These are phyloP conservation scores for Zea luxurians DNA, from an alignment of 176 grass and related monocot genomes.

Conservation along the genomic window DNA sequence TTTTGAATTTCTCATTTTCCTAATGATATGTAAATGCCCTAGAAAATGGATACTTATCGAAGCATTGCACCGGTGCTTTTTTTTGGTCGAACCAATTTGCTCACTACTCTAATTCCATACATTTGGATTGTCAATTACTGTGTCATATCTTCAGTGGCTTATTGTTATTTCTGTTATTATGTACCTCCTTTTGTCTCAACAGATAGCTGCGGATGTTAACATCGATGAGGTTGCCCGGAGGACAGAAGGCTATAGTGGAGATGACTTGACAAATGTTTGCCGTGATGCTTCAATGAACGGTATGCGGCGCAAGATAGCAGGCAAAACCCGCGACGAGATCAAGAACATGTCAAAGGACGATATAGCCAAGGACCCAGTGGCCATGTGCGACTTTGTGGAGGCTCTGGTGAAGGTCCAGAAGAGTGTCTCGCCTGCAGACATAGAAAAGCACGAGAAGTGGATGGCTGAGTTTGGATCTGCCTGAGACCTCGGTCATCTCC, in stretches of 20 bases:
- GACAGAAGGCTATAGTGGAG: conserved; percentile 91
- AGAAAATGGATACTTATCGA: not conserved
- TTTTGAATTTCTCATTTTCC: conserved; percentile 5
- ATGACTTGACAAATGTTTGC: conserved; percentile 96
- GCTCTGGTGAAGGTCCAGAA: conserved; percentile 87
- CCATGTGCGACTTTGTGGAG: conserved; percentile 88
- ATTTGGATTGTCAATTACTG: not conserved
- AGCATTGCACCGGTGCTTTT: not conserved
- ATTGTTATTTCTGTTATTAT: not conserved
- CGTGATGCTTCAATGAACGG: conserved; percentile 94
- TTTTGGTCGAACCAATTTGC: not conserved
- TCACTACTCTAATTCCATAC: conserved; percentile 7
- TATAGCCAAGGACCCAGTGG: conserved; percentile 84
- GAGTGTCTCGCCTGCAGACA: conserved; percentile 77
- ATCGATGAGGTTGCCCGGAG: conserved; percentile 71
- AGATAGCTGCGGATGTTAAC: conserved; percentile 75
- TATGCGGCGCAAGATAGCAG: conserved; percentile 94
- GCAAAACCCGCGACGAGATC: conserved; percentile 90
- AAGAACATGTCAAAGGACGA: conserved; percentile 93
- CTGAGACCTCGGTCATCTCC: conserved; percentile 22
- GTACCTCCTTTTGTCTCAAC: conserved; percentile 6
- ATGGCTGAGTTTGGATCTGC: conserved; percentile 85
- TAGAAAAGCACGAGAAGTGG: conserved; percentile 95
- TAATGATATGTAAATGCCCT: not conserved
- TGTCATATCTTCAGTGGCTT: not conserved